A percentile compares a stretch with the other conserved stretches of the same genome.
Conservation (phyloP, 2,329 filamentous ascomycete species). For the Myotisia sp. region DNA sequence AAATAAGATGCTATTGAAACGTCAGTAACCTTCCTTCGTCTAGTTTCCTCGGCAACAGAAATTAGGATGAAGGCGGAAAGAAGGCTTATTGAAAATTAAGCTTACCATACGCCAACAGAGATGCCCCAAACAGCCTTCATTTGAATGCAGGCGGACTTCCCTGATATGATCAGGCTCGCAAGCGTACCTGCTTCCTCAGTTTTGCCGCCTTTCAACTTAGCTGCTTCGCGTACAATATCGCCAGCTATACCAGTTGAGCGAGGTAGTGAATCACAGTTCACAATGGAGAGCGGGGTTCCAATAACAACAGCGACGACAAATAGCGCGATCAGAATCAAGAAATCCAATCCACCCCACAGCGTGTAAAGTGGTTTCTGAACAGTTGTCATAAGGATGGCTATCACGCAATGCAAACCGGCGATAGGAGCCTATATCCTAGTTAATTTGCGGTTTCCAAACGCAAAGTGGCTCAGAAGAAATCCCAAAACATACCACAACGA, state of each 20-base stretch:
- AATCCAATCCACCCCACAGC: conserved; percentile 52
- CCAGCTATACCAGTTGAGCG: no score
- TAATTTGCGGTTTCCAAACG: conserved; percentile 8
- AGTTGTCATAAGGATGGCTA: conserved; percentile 74
- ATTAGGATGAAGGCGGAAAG: no score
- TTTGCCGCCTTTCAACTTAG: no score
- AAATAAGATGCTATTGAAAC: no score
- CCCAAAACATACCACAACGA: conserved; percentile 55
- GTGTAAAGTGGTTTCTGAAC: no score
- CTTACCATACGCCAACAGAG: conserved; percentile 58
- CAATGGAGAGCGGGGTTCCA: conserved; percentile 64
- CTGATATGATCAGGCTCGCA: no score
- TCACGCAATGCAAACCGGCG: conserved; percentile 61
- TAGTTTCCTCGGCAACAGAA: no score
- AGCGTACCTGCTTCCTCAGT: no score
- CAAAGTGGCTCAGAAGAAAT: background rate
- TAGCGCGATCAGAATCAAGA: conserved; percentile 57
- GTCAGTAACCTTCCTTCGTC: no score
- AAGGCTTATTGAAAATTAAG: no score
- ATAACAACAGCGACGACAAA: conserved; percentile 64
- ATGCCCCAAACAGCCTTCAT: conserved; percentile 82
- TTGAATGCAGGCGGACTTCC: conserved; percentile 58
- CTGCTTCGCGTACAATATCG: no score
- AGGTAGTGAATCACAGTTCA: conserved; percentile 62
- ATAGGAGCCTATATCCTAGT: conserved; percentile 51